Conservation (phyloP, 2,329 filamentous ascomycete species). For the Amphichorda felina region DNA sequence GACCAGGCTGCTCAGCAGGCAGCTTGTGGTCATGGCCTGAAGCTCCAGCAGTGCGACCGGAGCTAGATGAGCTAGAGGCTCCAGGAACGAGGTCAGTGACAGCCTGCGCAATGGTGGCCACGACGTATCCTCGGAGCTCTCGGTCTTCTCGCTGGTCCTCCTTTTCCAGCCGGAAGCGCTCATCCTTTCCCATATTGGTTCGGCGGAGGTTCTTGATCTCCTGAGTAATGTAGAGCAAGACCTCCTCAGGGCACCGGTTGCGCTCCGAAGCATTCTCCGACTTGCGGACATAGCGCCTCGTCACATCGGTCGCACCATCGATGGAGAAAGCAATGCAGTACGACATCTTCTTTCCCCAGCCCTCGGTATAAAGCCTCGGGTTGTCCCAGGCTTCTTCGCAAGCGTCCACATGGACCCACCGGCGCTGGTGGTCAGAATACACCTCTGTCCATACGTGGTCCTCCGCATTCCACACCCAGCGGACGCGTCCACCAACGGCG, state of each 20-base stretch:
- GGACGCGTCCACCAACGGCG: constrained; percentile 77
- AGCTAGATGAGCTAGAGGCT: constrained; percentile 14
- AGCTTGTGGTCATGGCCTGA: constrained; percentile 45
- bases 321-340: constrained; percentile 96
- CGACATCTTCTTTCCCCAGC: constrained; percentile 92
- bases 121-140: constrained; percentile 63
- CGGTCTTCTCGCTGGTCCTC: constrained; percentile 67
- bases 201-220: constrained; percentile 82
- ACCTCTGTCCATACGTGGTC: constrained; percentile 98
- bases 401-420: constrained; percentile 94
- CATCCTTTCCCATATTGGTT: constrained; percentile 73
- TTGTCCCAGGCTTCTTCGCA: constrained; percentile 96
- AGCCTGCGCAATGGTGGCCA: constrained; percentile 60
- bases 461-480: constrained; percentile 98
- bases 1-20: constrained; percentile 45
- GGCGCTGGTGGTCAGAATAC: constrained; percentile 83
- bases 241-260: constrained; percentile 74
- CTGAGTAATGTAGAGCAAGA: constrained; percentile 80
- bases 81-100: constrained; percentile 56
- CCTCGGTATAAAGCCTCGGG: constrained; percentile 81
- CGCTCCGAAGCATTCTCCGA: constrained; percentile 61
- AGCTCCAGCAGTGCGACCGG: constrained; percentile 9
- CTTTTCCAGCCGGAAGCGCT: constrained; percentile 69
- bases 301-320: constrained; percentile 63
- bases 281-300: constrained; percentile 59